Evolutionary conservation across 169 alveolate genomes (phyloP), one percentile per base, ranked within the genome.

Genomic region (Eimeria falciformis): DNA sequence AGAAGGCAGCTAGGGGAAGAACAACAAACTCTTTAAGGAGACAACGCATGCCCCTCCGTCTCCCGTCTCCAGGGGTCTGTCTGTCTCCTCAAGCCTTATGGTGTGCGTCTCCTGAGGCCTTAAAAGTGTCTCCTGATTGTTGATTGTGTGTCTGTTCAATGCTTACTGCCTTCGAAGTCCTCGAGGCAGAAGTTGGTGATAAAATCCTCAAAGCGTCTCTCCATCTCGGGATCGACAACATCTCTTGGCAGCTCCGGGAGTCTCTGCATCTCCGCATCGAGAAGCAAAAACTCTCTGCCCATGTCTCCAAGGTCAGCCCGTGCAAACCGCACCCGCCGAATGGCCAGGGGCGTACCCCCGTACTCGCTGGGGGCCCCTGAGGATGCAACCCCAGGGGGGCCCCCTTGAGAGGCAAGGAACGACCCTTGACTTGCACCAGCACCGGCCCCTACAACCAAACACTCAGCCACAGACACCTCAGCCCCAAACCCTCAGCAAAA

Each of bases 301-400:
- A 96, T 96, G 81, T 96, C 98, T 40, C 98, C 98, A 5, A 96
- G 94, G 65, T 96, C 98, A 37, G 96, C 96, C 37, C 98, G 93
- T 40, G 98, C 98, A 29, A 94, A 94, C 62, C 97, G 93, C 23
- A 96, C 95, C 27, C 97, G 93, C 71, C 97, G 92, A 17, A 96
- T 75, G 37, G 96, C 97, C 71, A 92, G 85, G 17, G 98, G 98
- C 5, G 98, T 96, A 69, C 95, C 95, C 27, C 98, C 97, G 79
- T 96, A 96, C 91, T 85, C 92, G 92, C 92, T 85, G 65, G 69
- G 17, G 53, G 58, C 77, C 29, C 43, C 75, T 4, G 37, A 23
- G 27, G 78, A 58, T 25, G 27, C 53, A 43, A 1, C 88, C 29
- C 58, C 65, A 25, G 33, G 46, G 46, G 78, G n/a, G 33, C 46